Percentiles rank a stretch among this genome's conserved stretches.
phyloP scores from a whole-genome alignment of 148 eudicot species.

The Spergularia bocconei region DNA sequence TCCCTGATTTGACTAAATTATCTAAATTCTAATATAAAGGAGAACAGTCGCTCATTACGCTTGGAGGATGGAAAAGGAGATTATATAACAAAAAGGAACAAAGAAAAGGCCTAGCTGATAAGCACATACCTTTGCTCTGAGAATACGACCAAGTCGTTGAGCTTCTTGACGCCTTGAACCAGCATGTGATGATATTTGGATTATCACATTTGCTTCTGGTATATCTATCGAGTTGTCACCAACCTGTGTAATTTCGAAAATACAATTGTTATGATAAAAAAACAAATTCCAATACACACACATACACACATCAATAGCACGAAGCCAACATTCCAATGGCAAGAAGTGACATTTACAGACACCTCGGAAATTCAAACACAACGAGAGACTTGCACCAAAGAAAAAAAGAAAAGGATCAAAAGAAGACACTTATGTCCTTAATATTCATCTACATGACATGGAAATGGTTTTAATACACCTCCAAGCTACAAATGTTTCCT shows the following conservation, averaged over 20 bases:
- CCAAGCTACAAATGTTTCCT: background rate
- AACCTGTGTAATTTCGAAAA: slow-evolving; percentile 36
- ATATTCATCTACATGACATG: background rate
- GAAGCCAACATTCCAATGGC: background rate
- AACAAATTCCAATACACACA: background rate
- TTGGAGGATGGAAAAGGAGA: background rate
- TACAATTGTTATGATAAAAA: background rate
- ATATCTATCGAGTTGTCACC: slow-evolving; percentile 76
- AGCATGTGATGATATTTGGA: slow-evolving; percentile 96
- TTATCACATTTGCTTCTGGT: slow-evolving; percentile 85
- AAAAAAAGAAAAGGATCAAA: too few relatives aligned
- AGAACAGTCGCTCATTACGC: background rate
- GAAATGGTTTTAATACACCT: background rate
- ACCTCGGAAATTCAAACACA: slow-evolving; percentile 8
- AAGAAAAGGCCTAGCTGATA: background rate
- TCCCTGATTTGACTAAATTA: too few relatives aligned
- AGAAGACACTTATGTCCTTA: background rate
- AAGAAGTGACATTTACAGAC: background rate
- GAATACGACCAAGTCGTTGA: slow-evolving; percentile 99
- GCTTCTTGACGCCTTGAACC: slow-evolving; percentile 99
- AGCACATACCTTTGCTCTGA: slow-evolving; percentile 85
- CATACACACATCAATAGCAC: background rate
- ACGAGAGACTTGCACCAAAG: background rate
- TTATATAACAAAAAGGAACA: background rate
- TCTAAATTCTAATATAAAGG: background rate